phyloP scores from a whole-genome alignment of 768 basidiomycete genomes.

The Hebeloma cylindrosporum region DNA sequence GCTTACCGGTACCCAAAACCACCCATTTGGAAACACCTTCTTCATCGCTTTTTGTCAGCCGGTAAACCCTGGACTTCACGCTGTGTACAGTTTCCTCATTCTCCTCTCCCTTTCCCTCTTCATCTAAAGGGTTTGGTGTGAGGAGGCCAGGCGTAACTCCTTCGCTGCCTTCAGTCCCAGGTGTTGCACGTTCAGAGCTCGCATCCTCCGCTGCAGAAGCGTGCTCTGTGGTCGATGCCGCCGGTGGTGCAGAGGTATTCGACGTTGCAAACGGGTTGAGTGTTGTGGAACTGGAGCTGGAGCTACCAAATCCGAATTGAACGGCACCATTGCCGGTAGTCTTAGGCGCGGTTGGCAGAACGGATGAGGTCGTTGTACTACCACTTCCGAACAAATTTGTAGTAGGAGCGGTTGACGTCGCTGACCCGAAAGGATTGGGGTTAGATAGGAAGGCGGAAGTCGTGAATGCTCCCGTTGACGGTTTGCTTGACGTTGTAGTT shows the following conservation, averaged over 20 bases:
- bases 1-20: slow-evolving; percentile 67
- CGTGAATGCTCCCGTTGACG: slow-evolving; percentile 8
- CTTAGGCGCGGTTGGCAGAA: too few relatives aligned
- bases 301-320: slow-evolving; percentile 16
- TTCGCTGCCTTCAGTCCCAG: slow-evolving; percentile 20
- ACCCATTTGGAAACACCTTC: slow-evolving; percentile 54
- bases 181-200: slow-evolving; percentile 15
- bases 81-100: slow-evolving; percentile 67
- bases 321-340: slow-evolving; percentile 8
- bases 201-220: slow-evolving; percentile 15
- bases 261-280: neutral
- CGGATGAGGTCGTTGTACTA: too few relatives aligned
- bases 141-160: slow-evolving; percentile 24
- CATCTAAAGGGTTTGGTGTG: slow-evolving; percentile 48
- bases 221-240: slow-evolving; percentile 12
- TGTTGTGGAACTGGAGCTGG: slow-evolving; percentile 2
- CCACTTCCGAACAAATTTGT: too few relatives aligned
- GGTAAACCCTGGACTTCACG: slow-evolving; percentile 62
- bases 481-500: slow-evolving; percentile 8
- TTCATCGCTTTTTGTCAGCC: slow-evolving; percentile 51
- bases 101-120: slow-evolving; percentile 81
- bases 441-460: neutral
- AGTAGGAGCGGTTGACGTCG: slow-evolving; percentile 1
- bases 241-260: slow-evolving; percentile 4
- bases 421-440: slow-evolving; percentile 5